Evolutionary conservation across 805 yeast genomes (phyloP), one percentile per base, ranked within the genome.

Genomic region (Wickerhamiella azyma): DNA sequence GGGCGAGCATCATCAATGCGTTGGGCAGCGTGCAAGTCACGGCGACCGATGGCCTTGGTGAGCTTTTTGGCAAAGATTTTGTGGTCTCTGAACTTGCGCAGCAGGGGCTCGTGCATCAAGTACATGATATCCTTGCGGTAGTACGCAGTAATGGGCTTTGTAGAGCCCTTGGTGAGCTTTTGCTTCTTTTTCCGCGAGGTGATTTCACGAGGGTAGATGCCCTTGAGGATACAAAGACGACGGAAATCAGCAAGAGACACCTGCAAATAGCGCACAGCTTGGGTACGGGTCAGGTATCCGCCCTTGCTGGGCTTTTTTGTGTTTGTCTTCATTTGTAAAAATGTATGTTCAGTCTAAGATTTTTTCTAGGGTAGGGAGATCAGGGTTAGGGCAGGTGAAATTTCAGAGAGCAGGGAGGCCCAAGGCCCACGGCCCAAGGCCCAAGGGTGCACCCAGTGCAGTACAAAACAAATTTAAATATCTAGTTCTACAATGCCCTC

Each of bases 151-250:
- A 82, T 81, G 40, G 94, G 94, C 21, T 94, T 94, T 7, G 96
- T 85, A n/a, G 95, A 83, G 18, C 98, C 97, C 66, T 85, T 92
- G 66, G 86, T 89, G 50, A 96, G 96, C 72, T 85, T 88, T 77
- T 82, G 85, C 69, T 88, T 92, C 66, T 85, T 85, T 57, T 88
- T 72, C 3, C 35, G 28, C 40, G 97, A 97, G 61, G 86, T 96
- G 16, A 56, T 49, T 37, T 55, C 60, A 63, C 98, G 77, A 46
- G 98, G 98, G 62, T 85, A 92, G 53, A 92, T 88, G 44, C 98
- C 98, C 65, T 92, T 92, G 74, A 92, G 85, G 62, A 92, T 92
- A 73, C 98, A 92, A 60, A 92, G 73, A 59, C 98, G 78, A 68
- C 71, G 62, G 75, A 92, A 92, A 67, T 92, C 98, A 10, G 96